Base-by-base conservation (phyloP, 2,329 filamentous ascomycete species). In the Sporothrix pseudoabietina region DNA sequence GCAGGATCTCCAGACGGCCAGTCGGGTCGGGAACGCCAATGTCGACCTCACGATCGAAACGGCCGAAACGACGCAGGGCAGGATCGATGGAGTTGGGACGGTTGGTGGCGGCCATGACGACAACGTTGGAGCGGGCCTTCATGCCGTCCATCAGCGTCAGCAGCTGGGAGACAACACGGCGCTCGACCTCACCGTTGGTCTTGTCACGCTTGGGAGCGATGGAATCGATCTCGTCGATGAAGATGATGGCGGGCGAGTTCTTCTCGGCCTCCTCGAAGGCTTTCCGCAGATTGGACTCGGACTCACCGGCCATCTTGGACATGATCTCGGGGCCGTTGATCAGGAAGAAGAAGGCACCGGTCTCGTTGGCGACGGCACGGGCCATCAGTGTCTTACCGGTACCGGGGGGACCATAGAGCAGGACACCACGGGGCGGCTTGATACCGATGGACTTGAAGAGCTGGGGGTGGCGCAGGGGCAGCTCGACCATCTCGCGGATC, bases 371-470 rank as follows among this genome's bases (percentile, higher is more conserved):
- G 73, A 99, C 96, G 76, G 96, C 96, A 84, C 96, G 93, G 80
- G 96, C 96, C 96, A 98, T 98, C 78, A 99, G 86, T 52, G 96
- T 99, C 89, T 99, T 99, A 91, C 96, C 96, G 76, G 96, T 98
- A 92, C 96, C 96, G 12, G 96, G 96, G 80, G 96, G 96, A 77
- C 96, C 96, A 82, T 92, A 95, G 80, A 99, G 94, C 81, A 99
- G 89, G 80, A 98, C 97, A 90, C 96, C 96, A 80, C 96, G 94
- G 63, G 96, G 96, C 72, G 96, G 96, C 89, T 99, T 99, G 87
- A 99, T 98, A 90, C 96, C 96, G 81, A 99, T 98, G 55, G 95
- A 98, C 88, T 98, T 99, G 92, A 99, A 99, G 69, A 99, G 92
- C 84, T 98, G 96, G 75, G 96, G 96, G 84, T 99, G 96, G 80